These are phyloP conservation scores for Leccinum incarnatum DNA, from an alignment of 768 basidiomycete species.

Conservation along the genomic window DNA sequence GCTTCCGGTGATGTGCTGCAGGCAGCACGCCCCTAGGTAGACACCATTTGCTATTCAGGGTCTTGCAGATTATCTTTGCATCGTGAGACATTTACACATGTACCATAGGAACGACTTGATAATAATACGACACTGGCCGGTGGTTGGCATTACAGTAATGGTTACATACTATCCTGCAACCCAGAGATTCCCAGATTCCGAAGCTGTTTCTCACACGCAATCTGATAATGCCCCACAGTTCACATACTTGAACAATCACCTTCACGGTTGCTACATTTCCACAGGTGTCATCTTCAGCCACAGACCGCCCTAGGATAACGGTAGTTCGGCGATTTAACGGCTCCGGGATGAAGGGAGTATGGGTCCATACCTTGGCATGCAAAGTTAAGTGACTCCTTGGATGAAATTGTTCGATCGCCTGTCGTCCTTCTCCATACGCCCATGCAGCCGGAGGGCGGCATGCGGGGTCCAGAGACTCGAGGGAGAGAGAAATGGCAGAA, in stretches of 20 bases:
- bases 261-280: conserved; percentile 9
- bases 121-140: not conserved
- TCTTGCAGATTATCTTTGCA: not conserved
- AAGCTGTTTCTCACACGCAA: not conserved
- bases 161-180: not conserved
- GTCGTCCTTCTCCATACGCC: conserved; percentile 24
- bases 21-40: not conserved
- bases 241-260: too few relatives aligned
- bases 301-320: conserved; percentile 38
- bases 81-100: not conserved
- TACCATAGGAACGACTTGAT: not conserved
- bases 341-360: not conserved
- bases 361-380: conserved; percentile 36
- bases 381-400: conserved; percentile 32
- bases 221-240: not conserved
- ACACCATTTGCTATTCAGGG: not conserved
- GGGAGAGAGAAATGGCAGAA: conserved; percentile 20
- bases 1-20: too few relatives aligned
- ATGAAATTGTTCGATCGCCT: conserved; percentile 25
- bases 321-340: not conserved
- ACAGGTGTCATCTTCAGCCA: conserved; percentile 44
- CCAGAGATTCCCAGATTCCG: not conserved
- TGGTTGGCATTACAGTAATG: not conserved
- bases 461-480: conserved; percentile 28
- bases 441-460: conserved; percentile 29